These are phyloP conservation scores for Phoma sp. DNA, from an alignment of 2,329 filamentous ascomycete genomes.

Conservation along the genomic window DNA sequence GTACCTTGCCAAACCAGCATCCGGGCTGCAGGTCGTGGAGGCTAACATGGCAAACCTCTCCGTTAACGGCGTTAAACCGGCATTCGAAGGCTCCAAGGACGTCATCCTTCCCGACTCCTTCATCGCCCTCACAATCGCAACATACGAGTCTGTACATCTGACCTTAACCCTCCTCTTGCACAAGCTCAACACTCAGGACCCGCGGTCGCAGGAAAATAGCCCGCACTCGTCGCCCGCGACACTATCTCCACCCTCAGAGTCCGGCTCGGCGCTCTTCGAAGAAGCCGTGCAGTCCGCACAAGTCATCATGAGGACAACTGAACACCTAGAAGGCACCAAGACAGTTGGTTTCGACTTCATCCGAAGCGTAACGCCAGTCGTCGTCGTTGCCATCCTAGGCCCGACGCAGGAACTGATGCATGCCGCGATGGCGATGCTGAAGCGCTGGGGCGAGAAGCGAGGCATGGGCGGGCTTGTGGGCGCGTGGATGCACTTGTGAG, in stretches of 20 bases:
- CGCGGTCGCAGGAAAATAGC: neutral
- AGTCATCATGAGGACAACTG: slow-evolving; percentile 3
- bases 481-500: slow-evolving; percentile 16
- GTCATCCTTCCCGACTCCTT: slow-evolving; percentile 29
- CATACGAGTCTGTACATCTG: slow-evolving; percentile 27
- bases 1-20: slow-evolving; percentile 21
- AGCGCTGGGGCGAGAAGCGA: slow-evolving; percentile 28
- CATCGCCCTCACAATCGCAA: slow-evolving; percentile 29
- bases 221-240: neutral
- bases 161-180: slow-evolving; percentile 26
- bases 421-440: slow-evolving; percentile 28
- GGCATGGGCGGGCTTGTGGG: slow-evolving; percentile 14
- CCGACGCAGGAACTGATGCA: slow-evolving; percentile 22
- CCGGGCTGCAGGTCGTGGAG: slow-evolving; percentile 10
- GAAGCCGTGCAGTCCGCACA: slow-evolving; percentile 3
- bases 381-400: slow-evolving; percentile 28
- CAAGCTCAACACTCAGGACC: slow-evolving; percentile 23
- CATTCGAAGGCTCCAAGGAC: slow-evolving; percentile 8
- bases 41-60: slow-evolving; percentile 19
- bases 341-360: slow-evolving; percentile 36
- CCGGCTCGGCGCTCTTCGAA: neutral
- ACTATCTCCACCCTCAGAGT: no score
- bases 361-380: slow-evolving; percentile 32
- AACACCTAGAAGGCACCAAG: slow-evolving; percentile 26
- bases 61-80: slow-evolving; percentile 3